Evolutionary conservation across 169 alveolate genomes (phyloP), one percentile per base, ranked within the genome.

Genomic region (Theileria parva): DNA sequence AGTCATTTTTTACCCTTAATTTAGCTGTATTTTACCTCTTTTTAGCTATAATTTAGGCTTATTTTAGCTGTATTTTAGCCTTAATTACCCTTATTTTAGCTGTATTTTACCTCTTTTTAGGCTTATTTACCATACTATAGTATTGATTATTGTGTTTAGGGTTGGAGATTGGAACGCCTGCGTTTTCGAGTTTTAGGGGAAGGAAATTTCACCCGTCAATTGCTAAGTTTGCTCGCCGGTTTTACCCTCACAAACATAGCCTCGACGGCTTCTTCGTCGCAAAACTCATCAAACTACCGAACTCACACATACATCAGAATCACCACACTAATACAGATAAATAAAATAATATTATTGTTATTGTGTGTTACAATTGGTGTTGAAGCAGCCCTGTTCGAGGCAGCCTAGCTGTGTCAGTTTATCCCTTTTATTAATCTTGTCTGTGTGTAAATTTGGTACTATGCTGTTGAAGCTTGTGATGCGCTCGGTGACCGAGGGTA

Each of bases 221-320:
- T 13, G 76, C 93, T 27, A 63, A 87, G 74, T 76, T 86, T 59
- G 83, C 95, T 39, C 92, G 95, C 28, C 87, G 99, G 53, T 95
- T 97, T 23, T 97, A 96, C 75, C 99, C 99, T 23, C 99, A 98
- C 81, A 87, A 93, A 60, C 98, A 97, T 86, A 96, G 96, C 75
- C 92, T 97, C 93, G 99, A 98, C 83, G 99, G 99, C 23, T 98
- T 98, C 91, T 98, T 95, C 77, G 96, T 97, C 48, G 98, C 99
- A 13, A 98, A 98, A 86, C 85, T 98, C 25, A 77, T 77, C 6
- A 84, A 84, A 77, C 25, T 67, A 55, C 61, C 37, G 5, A 32
- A 5, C 8, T 2, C 8, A 32, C 37, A 32, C 37, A 32, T 32
- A 32, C 74, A 19, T 48, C 57, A 48, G 57, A 48, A 9, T n/a